These are phyloP conservation scores for Yamadazyma conglobata DNA, from an alignment of 1,139 yeast species.

Conservation along the genomic window DNA sequence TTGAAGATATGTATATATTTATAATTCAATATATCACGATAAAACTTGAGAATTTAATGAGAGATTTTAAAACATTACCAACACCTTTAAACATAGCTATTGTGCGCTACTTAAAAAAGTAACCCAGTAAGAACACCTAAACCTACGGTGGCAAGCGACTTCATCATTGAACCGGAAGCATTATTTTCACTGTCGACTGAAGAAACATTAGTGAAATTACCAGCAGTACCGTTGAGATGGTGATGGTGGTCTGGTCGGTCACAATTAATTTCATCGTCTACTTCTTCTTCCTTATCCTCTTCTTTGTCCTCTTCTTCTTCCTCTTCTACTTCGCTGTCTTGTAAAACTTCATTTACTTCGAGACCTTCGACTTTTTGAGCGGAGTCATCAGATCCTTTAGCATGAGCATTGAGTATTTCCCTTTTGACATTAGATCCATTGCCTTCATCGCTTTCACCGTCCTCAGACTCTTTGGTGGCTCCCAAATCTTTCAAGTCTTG, in stretches of 20 bases:
- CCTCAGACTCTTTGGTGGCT: too few relatives aligned
- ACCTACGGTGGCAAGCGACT: slow-evolving; percentile 14
- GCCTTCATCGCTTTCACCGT: slow-evolving; percentile 13
- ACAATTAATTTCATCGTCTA: slow-evolving; percentile 5
- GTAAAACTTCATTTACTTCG: too few relatives aligned
- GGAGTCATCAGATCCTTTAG: too few relatives aligned
- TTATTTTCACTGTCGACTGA: slow-evolving; percentile 17
- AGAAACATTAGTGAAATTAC: slow-evolving; percentile 15
- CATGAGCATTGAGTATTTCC: too few relatives aligned
- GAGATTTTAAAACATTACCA: slow-evolving; percentile 13
- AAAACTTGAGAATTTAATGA: slow-evolving; percentile 10
- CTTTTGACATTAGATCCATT: too few relatives aligned
- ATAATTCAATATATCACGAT: slow-evolving; percentile 1
- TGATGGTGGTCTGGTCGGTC: slow-evolving; percentile 8
- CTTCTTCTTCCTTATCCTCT: slow-evolving; percentile 2
- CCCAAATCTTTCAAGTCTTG: slow-evolving; percentile 20
- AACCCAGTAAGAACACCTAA: slow-evolving; percentile 22
- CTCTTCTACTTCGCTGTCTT: slow-evolving; percentile 5
- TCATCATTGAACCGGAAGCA: slow-evolving; percentile 7
- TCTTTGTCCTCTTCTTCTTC: slow-evolving; percentile 3
- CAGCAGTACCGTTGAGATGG: slow-evolving; percentile 9
- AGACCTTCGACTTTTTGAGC: too few relatives aligned
- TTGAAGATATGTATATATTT: slow-evolving; percentile 3
- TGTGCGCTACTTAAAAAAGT: slow-evolving; percentile 18
- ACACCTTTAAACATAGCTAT: too few relatives aligned